phyloP scores from a whole-genome alignment of 2,329 filamentous ascomycete species.

The Penicillium hordei region DNA sequence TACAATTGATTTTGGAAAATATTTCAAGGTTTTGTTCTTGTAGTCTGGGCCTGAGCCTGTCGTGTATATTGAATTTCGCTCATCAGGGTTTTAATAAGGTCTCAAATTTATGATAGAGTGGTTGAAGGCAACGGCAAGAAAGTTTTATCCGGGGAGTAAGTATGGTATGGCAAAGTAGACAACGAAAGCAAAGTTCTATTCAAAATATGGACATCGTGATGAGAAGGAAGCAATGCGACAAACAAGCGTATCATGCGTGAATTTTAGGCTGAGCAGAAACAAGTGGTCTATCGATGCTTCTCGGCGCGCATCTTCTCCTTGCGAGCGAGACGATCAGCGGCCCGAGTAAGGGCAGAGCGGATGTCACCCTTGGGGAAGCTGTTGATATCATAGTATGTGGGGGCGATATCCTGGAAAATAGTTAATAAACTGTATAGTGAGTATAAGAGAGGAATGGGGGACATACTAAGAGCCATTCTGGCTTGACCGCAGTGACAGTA shows the following conservation, averaged over 20 bases:
- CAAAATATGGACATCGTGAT: conserved; percentile 3
- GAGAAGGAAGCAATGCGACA: conserved; percentile 13
- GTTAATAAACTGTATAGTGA: conserved; percentile 17
- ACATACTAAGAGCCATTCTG: conserved; percentile 89
- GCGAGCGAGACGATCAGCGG: conserved; percentile 55
- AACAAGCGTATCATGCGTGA: conserved; percentile 16
- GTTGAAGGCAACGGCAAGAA: not conserved
- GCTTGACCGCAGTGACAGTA: conserved; percentile 85
- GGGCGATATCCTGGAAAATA: conserved; percentile 74
- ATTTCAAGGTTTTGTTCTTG: not conserved
- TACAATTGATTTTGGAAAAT: not conserved
- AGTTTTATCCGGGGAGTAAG: not conserved
- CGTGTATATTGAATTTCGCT: not conserved
- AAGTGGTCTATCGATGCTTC: conserved; percentile 33
- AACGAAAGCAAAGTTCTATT: conserved; percentile 3
- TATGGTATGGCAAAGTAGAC: not conserved
- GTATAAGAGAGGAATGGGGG: conserved; percentile 8
- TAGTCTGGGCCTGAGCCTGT: not conserved
- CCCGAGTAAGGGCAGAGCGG: conserved; percentile 62
- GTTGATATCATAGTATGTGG: conserved; percentile 83
- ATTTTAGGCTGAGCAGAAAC: conserved; percentile 7
- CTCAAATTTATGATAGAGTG: not conserved
- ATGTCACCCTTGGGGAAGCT: conserved; percentile 83
- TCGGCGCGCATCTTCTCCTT: conserved; percentile 52
- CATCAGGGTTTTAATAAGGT: not conserved